Evolutionary conservation across 1,284 basidiomycete species (phyloP).

Genomic region (Mycena citricolor): DNA sequence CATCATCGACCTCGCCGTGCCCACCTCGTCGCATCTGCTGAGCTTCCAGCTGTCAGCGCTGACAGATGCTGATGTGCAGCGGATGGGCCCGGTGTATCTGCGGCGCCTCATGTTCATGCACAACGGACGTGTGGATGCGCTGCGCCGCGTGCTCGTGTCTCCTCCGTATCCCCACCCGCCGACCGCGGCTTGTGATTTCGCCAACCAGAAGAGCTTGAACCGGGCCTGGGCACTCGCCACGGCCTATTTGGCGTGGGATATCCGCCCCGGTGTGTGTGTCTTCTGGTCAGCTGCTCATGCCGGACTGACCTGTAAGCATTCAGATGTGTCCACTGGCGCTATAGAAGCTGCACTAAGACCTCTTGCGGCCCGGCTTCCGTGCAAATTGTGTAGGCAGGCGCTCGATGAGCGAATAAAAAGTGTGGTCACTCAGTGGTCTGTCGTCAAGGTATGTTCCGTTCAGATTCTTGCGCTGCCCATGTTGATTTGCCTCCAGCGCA

Average conservation of each 20-base stretch:
- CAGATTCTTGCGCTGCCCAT: too few relatives aligned
- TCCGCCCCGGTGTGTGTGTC: constrained; percentile 51
- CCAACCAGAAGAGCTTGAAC: constrained; percentile 61
- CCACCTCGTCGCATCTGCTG: constrained; percentile 42
- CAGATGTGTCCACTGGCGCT: constrained; percentile 58
- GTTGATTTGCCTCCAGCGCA: too few relatives aligned
- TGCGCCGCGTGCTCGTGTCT: constrained; percentile 53
- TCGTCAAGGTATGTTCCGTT: constrained; percentile 67
- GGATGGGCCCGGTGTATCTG: constrained; percentile 49
- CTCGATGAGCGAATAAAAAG: constrained; percentile 66
- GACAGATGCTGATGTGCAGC: constrained; percentile 38
- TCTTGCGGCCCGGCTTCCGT: constrained; percentile 55
- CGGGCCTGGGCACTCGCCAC: constrained; percentile 67
- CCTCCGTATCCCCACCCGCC: constrained; percentile 65
- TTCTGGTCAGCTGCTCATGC: background rate
- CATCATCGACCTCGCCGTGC: constrained; percentile 39
- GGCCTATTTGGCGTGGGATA: constrained; percentile 69
- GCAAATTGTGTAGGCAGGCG: constrained; percentile 58
- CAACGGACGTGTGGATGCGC: constrained; percentile 48
- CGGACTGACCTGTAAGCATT: background rate
- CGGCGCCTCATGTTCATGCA: constrained; percentile 64
- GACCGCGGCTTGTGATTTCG: constrained; percentile 53
- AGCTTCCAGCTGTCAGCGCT: constrained; percentile 38
- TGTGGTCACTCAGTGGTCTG: constrained; percentile 72
- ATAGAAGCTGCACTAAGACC: constrained; percentile 63